Base-by-base conservation (phyloP, 2,329 filamentous ascomycete genomes). In the Erysiphe pisi region DNA sequence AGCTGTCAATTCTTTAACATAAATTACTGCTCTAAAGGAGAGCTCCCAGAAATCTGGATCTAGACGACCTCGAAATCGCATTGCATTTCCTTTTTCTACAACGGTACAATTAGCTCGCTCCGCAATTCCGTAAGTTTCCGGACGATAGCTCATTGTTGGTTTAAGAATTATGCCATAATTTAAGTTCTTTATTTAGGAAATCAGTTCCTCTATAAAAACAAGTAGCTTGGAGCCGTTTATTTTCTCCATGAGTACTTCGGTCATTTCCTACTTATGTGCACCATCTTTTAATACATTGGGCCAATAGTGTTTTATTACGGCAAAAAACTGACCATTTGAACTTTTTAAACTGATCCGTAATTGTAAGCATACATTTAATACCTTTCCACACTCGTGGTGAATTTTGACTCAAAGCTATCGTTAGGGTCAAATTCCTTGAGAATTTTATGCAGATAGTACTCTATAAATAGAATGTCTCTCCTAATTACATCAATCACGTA, bases 211-310 rank as follows among this genome's bases (percentile, higher is more conserved):
- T 11, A 49, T 49, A 9, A 49, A 74, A 47, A 25, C 70, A 12
- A 52, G 49, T 74, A 49, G 45, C 40, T 49, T 4, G 40, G 31
- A 52, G 70, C 25, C 18, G 4, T n/a, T 74, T 40, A 28, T 52
- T 74, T 31, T 47, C 43, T n/a, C 6, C 31, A 36, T 36, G 6
- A 36, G 31, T 36, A 36, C 31, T 36, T 36, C 31, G 31, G 6
- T 6, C 31, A 36, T 36, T 36, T 36, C 31, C 31, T 36, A 47
- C 70, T 52, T 52, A 12, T 49, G n/a, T n/a, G 11, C 45, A 49
- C 70, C 70, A 74, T 74, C 31, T 74, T 49, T 74, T 47, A 20
- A 74, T 74, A 28, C 18, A 49, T 49, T 74, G 1, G 20, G 49
- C 65, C 31, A 36, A 45, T 70, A 40, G 4, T n/a, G 16, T 70